phyloP scores from a whole-genome alignment of 2,329 filamentous ascomycete species.

The Penicillium sp. region DNA sequence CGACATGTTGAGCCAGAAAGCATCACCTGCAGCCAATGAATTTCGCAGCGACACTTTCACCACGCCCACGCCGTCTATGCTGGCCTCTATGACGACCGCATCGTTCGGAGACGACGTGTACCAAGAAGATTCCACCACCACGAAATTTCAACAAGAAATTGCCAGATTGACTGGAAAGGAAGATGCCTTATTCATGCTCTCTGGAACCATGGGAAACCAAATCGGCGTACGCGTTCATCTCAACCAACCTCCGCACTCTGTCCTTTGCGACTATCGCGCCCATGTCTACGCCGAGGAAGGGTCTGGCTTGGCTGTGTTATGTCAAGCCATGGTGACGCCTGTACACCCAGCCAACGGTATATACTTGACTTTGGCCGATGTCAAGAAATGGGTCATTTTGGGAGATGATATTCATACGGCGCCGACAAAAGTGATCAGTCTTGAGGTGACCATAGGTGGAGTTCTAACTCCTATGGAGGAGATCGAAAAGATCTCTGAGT shows the following conservation, averaged over 20 bases:
- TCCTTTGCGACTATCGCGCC: constrained; percentile 37
- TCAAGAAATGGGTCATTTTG: constrained; percentile 29
- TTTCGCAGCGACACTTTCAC: constrained; percentile 15
- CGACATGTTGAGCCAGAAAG: constrained; percentile 21
- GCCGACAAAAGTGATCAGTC: constrained; percentile 27
- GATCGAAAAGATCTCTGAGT: constrained; percentile 27
- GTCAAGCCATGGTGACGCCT: constrained; percentile 33
- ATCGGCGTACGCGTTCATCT: constrained; percentile 37
- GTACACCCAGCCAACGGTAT: constrained; percentile 35
- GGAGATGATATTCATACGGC: constrained; percentile 34
- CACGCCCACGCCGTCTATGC: constrained; percentile 9
- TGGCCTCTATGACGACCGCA: constrained; percentile 23
- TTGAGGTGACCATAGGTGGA: constrained; percentile 21
- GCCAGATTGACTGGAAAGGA: constrained; percentile 36
- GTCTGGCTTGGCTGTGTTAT: constrained; percentile 32
- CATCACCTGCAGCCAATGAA: constrained; percentile 7
- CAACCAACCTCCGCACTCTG: constrained; percentile 35
- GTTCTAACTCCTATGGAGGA: constrained; percentile 20
- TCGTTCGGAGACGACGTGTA: constrained; percentile 40
- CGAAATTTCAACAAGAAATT: constrained; percentile 33
- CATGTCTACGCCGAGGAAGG: constrained; percentile 38
- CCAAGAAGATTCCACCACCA: constrained; percentile 32
- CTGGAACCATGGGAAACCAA: constrained; percentile 46
- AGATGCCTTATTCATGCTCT: constrained; percentile 35
- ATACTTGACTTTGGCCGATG: constrained; percentile 38